A percentile compares a stretch with the other conserved stretches of the same genome.
Evolutionary conservation across 2,329 filamentous ascomycete genomes (phyloP).

Genomic region (Teratosphaeria nubilosa): DNA sequence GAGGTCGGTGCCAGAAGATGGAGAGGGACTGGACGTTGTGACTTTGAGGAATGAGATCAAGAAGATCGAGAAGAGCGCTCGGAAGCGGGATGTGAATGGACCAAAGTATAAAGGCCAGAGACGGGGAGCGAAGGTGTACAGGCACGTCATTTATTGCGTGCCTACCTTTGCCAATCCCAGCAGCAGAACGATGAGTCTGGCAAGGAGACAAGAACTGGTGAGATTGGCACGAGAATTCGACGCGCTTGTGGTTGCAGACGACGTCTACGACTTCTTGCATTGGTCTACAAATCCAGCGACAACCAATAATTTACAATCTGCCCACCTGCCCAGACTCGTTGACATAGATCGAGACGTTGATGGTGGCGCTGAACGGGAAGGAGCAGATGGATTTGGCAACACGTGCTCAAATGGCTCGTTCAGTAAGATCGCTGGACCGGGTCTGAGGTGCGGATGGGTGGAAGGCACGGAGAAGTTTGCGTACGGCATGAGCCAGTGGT

Average conservation of each 20-base stretch:
- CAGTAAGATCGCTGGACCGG: conserved; percentile 76
- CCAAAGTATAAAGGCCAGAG: conserved; percentile 43
- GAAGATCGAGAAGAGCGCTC: conserved; percentile 36
- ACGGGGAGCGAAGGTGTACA: conserved; percentile 65
- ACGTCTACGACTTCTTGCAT: conserved; percentile 88
- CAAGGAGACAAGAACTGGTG: conserved; percentile 58
- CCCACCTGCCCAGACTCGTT: conserved; percentile 58
- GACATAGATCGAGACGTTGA: conserved; percentile 66
- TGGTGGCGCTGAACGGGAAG: conserved; percentile 38
- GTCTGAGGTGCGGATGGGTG: conserved; percentile 77
- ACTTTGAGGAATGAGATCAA: conserved; percentile 44
- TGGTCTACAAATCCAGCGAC: conserved; percentile 45
- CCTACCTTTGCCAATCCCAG: conserved; percentile 86
- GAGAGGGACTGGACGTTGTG: conserved; percentile 62
- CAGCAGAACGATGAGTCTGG: conserved; percentile 66
- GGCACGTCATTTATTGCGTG: conserved; percentile 74
- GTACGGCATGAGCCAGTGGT: conserved; percentile 50
- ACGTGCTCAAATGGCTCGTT: conserved; percentile 80
- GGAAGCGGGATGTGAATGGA: conserved; percentile 10
- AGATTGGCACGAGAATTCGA: conserved; percentile 67
- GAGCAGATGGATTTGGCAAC: conserved; percentile 61
- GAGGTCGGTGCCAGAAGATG: conserved; percentile 64
- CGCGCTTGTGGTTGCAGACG: conserved; percentile 75
- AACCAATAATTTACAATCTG: conserved; percentile 20
- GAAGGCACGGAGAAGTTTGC: conserved; percentile 58